These are phyloP conservation scores for Leishmania tarentolae DNA, from an alignment of 208 protist genomes.

Conservation along the genomic window DNA sequence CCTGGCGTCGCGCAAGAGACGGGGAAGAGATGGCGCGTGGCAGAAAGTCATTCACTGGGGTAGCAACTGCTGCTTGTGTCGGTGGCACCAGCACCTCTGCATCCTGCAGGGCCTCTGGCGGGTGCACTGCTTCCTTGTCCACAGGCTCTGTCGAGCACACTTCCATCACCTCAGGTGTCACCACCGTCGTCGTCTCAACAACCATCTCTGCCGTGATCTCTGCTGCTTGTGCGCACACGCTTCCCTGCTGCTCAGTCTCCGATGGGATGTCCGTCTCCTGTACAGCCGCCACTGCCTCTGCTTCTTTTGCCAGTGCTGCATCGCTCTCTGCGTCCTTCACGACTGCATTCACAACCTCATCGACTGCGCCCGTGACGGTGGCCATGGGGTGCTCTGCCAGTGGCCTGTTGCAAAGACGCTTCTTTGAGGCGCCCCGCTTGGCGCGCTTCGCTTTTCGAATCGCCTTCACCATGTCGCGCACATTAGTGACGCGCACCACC, in stretches of 20 bases:
- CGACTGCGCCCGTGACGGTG: neutral
- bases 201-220: neutral
- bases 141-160: neutral
- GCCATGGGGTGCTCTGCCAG: neutral
- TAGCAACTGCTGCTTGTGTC: neutral
- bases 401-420: neutral
- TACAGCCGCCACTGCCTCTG: constrained; percentile 14
- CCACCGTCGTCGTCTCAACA: neutral
- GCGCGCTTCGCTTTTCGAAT: constrained; percentile 13
- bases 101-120: neutral
- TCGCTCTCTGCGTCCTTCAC: constrained; percentile 8
- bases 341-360: neutral
- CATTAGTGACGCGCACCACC: constrained; percentile 8
- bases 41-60: neutral
- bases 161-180: neutral
- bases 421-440: constrained; percentile 1
- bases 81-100: neutral
- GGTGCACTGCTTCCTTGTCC: constrained; percentile 1
- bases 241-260: constrained; percentile 8
- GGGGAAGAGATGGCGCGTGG: neutral
- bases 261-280: constrained; percentile 15
- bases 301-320: constrained; percentile 10
- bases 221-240: neutral
- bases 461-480: constrained; percentile 6
- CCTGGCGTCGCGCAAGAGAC: constrained; percentile 17